These are phyloP conservation scores for Leccinum aurantiacum DNA, from an alignment of 768 basidiomycete species.

Conservation along the genomic window DNA sequence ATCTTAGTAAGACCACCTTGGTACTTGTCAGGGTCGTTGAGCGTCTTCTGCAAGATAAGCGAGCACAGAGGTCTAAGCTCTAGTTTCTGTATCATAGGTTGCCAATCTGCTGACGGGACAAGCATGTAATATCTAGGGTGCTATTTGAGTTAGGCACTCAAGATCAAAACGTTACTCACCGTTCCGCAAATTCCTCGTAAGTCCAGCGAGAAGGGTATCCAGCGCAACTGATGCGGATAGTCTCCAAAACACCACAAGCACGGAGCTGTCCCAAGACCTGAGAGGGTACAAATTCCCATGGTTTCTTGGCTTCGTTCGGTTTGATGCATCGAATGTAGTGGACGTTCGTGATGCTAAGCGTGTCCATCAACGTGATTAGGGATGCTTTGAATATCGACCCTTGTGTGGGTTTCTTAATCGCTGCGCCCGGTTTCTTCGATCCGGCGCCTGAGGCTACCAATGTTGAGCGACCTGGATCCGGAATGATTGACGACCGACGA, in stretches of 20 bases:
- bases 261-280: slow-evolving; percentile 94
- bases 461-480: slow-evolving; percentile 79
- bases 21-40: slow-evolving; percentile 94
- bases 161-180: slow-evolving; percentile 50
- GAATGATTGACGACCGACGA: slow-evolving; percentile 80
- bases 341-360: slow-evolving; percentile 94
- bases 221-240: slow-evolving; percentile 97
- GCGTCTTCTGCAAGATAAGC: slow-evolving; percentile 79
- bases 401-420: slow-evolving; percentile 90
- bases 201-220: slow-evolving; percentile 99
- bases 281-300: slow-evolving; percentile 96
- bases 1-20: slow-evolving; percentile 97
- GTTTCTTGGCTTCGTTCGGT: slow-evolving; percentile 93
- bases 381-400: slow-evolving; percentile 99
- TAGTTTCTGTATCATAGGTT: slow-evolving; percentile 76
- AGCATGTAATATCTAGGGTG: slow-evolving; percentile 91
- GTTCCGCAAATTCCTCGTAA: slow-evolving; percentile 97
- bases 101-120: slow-evolving; percentile 83
- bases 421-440: slow-evolving; percentile 62
- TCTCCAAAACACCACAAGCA: slow-evolving; percentile 98
- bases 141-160: slow-evolving; percentile 20
- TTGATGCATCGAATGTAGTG: slow-evolving; percentile 99
- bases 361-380: slow-evolving; percentile 92
- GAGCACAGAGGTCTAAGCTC: slow-evolving; percentile 81
- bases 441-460: slow-evolving; percentile 56